These are phyloP conservation scores for Wickerhamiella australiensis DNA, from an alignment of 805 yeast species.

Conservation along the genomic window DNA sequence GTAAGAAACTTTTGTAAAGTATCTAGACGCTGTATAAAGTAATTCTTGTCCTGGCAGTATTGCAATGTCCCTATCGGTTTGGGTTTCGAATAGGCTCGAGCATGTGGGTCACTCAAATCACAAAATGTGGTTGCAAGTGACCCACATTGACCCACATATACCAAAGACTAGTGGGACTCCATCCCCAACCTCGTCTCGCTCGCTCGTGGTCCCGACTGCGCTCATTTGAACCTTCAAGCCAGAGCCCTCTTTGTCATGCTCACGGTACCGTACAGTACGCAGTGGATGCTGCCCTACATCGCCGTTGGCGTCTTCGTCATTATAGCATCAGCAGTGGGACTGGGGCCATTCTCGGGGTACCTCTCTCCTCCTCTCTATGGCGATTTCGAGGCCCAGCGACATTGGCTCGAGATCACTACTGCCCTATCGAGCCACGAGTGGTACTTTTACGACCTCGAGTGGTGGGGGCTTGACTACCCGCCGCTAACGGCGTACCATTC, in stretches of 20 bases:
- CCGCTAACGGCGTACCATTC: slow-evolving; percentile 94
- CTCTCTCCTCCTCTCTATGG: slow-evolving; percentile 71
- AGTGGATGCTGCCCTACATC: slow-evolving; percentile 81
- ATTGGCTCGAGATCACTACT: slow-evolving; percentile 89
- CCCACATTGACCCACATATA: no score
- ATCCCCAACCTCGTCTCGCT: slow-evolving; percentile 9
- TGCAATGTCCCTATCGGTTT: no score
- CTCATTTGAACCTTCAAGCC: no score
- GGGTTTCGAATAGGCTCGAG: no score
- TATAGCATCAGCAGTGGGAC: slow-evolving; percentile 71
- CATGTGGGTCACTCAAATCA: no score
- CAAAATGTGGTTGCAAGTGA: no score
- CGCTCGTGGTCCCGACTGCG: no score
- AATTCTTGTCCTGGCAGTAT: no score
- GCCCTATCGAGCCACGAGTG: slow-evolving; percentile 62
- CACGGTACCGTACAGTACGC: slow-evolving; percentile 30
- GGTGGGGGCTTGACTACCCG: slow-evolving; percentile 97
- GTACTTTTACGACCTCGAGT: slow-evolving; percentile 80
- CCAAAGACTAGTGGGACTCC: no score
- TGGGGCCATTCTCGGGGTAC: slow-evolving; percentile 77
- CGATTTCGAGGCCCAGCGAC: slow-evolving; percentile 96
- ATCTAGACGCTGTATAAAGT: no score
- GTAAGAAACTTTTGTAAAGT: no score
- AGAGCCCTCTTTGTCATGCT: neutral
- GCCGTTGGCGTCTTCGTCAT: slow-evolving; percentile 47